A percentile compares a stretch with the other conserved stretches of the same genome.
Evolutionary conservation across 192 early-diverging fungal genomes (phyloP).

Genomic region (Radiomyces spectabilis): DNA sequence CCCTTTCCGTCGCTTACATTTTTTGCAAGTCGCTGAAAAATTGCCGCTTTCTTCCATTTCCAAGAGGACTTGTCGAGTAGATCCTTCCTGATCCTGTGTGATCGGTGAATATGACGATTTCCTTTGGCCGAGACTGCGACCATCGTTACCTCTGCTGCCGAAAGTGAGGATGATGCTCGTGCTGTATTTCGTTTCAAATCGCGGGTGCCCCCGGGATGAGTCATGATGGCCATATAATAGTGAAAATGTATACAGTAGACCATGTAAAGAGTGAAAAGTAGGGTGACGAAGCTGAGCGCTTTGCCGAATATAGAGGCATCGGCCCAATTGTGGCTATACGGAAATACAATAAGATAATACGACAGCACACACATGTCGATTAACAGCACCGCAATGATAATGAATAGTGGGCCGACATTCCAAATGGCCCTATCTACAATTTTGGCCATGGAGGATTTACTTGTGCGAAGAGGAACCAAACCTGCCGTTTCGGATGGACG

Average conservation of each 20-base stretch:
- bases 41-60: conserved; percentile 41
- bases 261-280: conserved; percentile 37
- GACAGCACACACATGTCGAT: conserved; percentile 32
- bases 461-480: too few species aligned
- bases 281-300: conserved; percentile 24
- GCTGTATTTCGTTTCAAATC: not conserved
- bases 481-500: too few species aligned
- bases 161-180: too few species aligned
- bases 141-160: too few species aligned
- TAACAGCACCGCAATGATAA: conserved; percentile 37
- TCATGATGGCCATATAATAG: conserved; percentile 49
- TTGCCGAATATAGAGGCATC: conserved; percentile 16
- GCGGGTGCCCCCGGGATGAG: conserved; percentile 34
- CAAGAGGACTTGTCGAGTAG: conserved; percentile 32
- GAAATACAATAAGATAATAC: conserved; percentile 40
- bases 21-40: conserved; percentile 27
- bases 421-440: conserved; percentile 34
- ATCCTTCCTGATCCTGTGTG: not conserved
- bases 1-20: conserved; percentile 15
- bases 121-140: too few species aligned
- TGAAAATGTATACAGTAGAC: conserved; percentile 45
- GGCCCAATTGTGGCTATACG: conserved; percentile 36
- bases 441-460: too few species aligned
- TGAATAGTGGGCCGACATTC: conserved; percentile 42
- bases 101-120: not conserved